A percentile compares a stretch with the other conserved stretches of the same genome.
phyloP scores from a whole-genome alignment of 306 rosid genomes.

The Cucurbita argyrosperma region DNA sequence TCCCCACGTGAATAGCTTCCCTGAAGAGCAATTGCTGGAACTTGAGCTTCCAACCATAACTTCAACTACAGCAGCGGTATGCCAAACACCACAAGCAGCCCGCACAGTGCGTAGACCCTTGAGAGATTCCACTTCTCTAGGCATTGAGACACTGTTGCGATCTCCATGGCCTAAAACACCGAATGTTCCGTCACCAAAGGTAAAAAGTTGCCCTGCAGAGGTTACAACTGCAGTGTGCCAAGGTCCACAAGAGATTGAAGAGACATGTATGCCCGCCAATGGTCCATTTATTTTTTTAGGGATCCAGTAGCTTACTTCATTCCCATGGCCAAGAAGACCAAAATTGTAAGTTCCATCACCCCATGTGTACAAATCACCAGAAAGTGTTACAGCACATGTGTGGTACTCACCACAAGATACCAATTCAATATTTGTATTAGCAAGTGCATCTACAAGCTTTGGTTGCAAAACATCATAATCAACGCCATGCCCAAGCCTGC shows the following conservation, averaged over 20 bases:
- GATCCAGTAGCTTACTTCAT: slow-evolving; percentile 98
- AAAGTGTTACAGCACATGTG: slow-evolving; percentile 89
- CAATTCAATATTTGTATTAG: slow-evolving; percentile 77
- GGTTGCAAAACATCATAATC: slow-evolving; percentile 86
- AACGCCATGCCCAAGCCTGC: slow-evolving; percentile 99
- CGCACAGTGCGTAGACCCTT: slow-evolving; percentile 96
- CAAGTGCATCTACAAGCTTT: slow-evolving; percentile 78
- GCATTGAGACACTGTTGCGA: slow-evolving; percentile 60
- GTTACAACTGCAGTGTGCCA: slow-evolving; percentile 99
- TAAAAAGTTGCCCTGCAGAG: slow-evolving; percentile 89
- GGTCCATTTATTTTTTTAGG: slow-evolving; percentile 94
- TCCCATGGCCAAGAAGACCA: slow-evolving; percentile 96
- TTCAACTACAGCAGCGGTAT: slow-evolving; percentile 97
- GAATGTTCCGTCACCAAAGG: slow-evolving; percentile 96
- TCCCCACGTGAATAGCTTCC: slow-evolving; percentile 97
- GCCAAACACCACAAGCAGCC: slow-evolving; percentile 99
- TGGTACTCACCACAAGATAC: slow-evolving; percentile 99
- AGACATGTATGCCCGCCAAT: slow-evolving; percentile 92
- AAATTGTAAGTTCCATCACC: slow-evolving; percentile 91
- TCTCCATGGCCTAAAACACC: slow-evolving; percentile 98
- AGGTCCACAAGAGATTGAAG: slow-evolving; percentile 93
- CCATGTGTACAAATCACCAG: slow-evolving; percentile 97
- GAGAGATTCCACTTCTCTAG: slow-evolving; percentile 93
- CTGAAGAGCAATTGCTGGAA: slow-evolving; percentile 96
- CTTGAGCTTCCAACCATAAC: slow-evolving; percentile 96